These are phyloP conservation scores for Scheffersomyces titani DNA, from an alignment of 1,139 yeast species.

Conservation along the genomic window DNA sequence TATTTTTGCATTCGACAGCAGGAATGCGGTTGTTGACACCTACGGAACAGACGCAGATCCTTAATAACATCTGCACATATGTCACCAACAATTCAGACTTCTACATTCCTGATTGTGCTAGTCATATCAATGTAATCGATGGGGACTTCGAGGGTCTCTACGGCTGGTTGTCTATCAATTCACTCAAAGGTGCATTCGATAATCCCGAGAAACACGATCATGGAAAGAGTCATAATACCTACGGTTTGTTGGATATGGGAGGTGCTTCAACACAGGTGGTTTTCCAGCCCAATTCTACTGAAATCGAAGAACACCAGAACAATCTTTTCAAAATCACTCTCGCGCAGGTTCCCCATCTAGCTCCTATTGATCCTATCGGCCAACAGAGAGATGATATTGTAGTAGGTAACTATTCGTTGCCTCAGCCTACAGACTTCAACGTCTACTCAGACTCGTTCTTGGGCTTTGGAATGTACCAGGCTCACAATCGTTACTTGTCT, in stretches of 20 bases:
- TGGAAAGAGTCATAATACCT: slow-evolving; percentile 58
- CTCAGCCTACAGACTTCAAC: slow-evolving; percentile 35
- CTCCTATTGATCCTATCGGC: background rate
- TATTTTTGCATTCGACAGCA: slow-evolving; percentile 78
- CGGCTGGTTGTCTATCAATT: slow-evolving; percentile 81
- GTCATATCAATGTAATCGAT: slow-evolving; percentile 68
- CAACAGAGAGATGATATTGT: background rate
- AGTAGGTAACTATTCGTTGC: slow-evolving; percentile 2
- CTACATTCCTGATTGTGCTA: slow-evolving; percentile 55
- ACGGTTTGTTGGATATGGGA: slow-evolving; percentile 83
- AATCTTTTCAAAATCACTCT: slow-evolving; percentile 55
- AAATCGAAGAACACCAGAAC: slow-evolving; percentile 53
- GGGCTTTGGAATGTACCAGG: slow-evolving; percentile 77
- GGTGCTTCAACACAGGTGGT: slow-evolving; percentile 88
- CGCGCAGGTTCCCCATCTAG: slow-evolving; percentile 32
- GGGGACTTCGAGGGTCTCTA: slow-evolving; percentile 81
- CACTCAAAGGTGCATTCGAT: slow-evolving; percentile 62
- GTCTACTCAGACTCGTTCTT: slow-evolving; percentile 74
- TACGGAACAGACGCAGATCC: slow-evolving; percentile 50
- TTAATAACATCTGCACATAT: slow-evolving; percentile 57
- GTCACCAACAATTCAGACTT: slow-evolving; percentile 55
- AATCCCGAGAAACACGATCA: slow-evolving; percentile 48
- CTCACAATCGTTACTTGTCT: slow-evolving; percentile 52
- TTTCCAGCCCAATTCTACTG: slow-evolving; percentile 66
- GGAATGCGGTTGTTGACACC: slow-evolving; percentile 73